Base-by-base conservation (phyloP, 176 grass and related monocot species). In the Themeda triandra region DNA sequence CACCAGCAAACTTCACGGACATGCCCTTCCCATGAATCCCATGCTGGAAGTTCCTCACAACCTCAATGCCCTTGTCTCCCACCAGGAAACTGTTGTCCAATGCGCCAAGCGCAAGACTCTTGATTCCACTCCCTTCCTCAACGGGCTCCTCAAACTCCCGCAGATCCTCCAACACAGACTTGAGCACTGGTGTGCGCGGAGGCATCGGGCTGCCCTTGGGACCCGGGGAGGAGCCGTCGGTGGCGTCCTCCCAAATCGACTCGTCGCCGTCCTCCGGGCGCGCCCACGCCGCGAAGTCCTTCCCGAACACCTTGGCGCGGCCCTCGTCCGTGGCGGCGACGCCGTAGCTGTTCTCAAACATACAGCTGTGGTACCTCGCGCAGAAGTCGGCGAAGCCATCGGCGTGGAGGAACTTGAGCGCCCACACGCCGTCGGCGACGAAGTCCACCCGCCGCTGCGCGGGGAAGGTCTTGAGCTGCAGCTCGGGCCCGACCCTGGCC, bases 231-330 rank as follows among this genome's bases (percentile, higher is more conserved):
- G 89, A 91, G 6, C 68, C 79, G 0, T 88, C 96, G 3, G 89
- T 76, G 1, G 89, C 93, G 14, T 94, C 93, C 86, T 92, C 93
- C 96, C 91, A 99, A 31, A 96, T 96, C 8, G 91, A 89, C 69
- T 96, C 96, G 31, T 99, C 96, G 0, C 86, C 93, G 1, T 35
- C 84, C 64, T 94, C 96, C 3, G 96, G 93, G 65, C 88, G 88
- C 2, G 93, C 96, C 96, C 96, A 99, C 56, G 89, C 93, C 27
- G 89, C 87, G 66, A 99, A 99, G 0, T 99, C 96, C 77, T 99
- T 99, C 4, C 96, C 96, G 44, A 92, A 99, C 7, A 99, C 93
- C 93, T 96, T 99, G 44, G 91, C 75, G 18, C 80, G 90, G 86
- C 94, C 94, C 33, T 91, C 86, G 2, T 94, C 86, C 10, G 87